Evolutionary conservation across 2,329 filamentous ascomycete species (phyloP), one percentile per base, ranked within the genome.

Genomic region (Pyrenophora graminea): DNA sequence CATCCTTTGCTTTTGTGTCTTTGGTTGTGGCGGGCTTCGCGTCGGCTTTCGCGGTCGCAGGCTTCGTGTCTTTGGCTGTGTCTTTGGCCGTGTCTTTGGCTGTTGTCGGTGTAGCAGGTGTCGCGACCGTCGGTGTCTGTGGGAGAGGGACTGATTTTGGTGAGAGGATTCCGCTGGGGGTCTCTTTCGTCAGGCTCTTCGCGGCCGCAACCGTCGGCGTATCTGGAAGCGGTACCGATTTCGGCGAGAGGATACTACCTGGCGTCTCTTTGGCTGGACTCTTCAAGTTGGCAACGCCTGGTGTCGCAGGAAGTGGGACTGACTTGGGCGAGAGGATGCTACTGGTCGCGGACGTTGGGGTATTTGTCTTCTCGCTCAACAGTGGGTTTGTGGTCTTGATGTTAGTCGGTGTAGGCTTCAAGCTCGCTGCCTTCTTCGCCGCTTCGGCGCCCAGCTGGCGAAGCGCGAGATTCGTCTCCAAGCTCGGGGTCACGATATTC

Each of bases 331-430:
- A 30, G 27, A 30, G 27, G 3, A 30, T 30, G 27, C 27, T 9
- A 30, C 8, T 66, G 7, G 59, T 61, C 8, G 60, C 48, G 1
- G 58, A 52, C 13, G 57, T 55, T 2, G 67, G 64, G 7, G 61
- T 63, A 42, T 65, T 67, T 6, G 63, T 63, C 54, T 73, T 73
- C 60, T 71, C 63, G 0, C 63, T 61, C 56, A 67, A 61, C 63
- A 67, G 60, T 47, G 62, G 71, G 47, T 71, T 74, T 3, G 69
- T 72, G 2, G 68, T 73, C 17, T 67, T 63, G 45, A 72, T 72
- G 30, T 67, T 68, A 10, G 54, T 53, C 6, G 68, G 70, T 1
- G 51, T 45, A 27, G 59, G 62, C 48, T 70, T 74, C 67, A 70
- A 73, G 15, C 67, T 56, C 5, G 71, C 69, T 5, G 69, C 72